These are phyloP conservation scores for Cyberlindnera veronae DNA, from an alignment of 805 yeast genomes.

Conservation along the genomic window DNA sequence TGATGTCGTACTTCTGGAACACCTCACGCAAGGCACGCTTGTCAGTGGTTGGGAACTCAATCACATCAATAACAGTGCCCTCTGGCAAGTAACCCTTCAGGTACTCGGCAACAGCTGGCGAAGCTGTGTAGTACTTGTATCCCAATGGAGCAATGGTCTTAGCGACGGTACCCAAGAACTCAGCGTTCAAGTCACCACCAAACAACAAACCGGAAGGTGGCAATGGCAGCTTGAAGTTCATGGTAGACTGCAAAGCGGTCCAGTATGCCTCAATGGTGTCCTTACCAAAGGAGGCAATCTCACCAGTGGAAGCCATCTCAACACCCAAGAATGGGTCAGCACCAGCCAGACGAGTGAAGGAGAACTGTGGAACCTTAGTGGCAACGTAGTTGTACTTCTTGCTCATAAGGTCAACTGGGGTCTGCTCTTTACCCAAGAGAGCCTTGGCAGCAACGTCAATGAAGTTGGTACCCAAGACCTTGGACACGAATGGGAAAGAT, in stretches of 20 bases:
- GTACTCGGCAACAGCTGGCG: conserved; percentile 67
- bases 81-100: conserved; percentile 45
- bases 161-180: conserved; percentile 72
- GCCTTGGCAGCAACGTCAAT: conserved; percentile 94
- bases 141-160: conserved; percentile 66
- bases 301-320: conserved; percentile 99
- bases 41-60: conserved; percentile 90
- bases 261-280: conserved; percentile 90
- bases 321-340: conserved; percentile 99
- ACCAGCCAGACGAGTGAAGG: conserved; percentile 97
- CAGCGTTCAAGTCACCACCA: conserved; percentile 86
- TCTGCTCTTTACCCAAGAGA: conserved; percentile 60
- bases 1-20: conserved; percentile 80
- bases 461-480: conserved; percentile 91
- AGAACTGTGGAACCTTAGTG: conserved; percentile 96
- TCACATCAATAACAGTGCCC: conserved; percentile 45
- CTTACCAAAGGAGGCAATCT: conserved; percentile 93
- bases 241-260: conserved; percentile 94
- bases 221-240: conserved; percentile 92
- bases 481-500: conserved; percentile 98
- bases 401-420: conserved; percentile 81
- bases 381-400: conserved; percentile 80
- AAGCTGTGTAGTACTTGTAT: conserved; percentile 77
- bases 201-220: conserved; percentile 88
- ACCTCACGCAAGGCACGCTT: conserved; percentile 92